Percentiles rank a stretch among this genome's conserved stretches.
These are phyloP conservation scores for Aspergillus sclerotiicarbonarius DNA, from an alignment of 495 filamentous ascomycete species.

Conservation along the genomic window DNA sequence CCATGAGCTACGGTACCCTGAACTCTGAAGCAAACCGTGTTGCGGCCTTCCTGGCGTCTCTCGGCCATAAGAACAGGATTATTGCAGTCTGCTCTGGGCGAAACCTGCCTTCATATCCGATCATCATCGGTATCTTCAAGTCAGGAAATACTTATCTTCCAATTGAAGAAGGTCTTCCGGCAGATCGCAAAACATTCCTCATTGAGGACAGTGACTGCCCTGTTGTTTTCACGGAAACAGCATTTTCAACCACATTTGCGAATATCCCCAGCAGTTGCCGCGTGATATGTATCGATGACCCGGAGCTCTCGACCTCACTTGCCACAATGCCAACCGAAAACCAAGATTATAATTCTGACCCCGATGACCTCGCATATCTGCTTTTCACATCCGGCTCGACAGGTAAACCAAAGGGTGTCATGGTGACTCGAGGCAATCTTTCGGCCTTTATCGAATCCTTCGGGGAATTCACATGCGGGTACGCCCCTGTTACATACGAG, in stretches of 20 bases:
- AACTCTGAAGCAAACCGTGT: conserved; percentile 39
- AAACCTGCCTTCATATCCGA: conserved; percentile 39
- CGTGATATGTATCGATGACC: conserved; percentile 31
- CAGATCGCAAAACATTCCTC: conserved; percentile 44
- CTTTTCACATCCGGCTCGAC: conserved; percentile 97
- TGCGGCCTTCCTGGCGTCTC: conserved; percentile 34
- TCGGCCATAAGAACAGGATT: conserved; percentile 31
- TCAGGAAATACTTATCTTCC: conserved; percentile 78
- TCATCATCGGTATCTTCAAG: conserved; percentile 45
- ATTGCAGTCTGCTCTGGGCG: conserved; percentile 47
- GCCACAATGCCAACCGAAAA: conserved; percentile 23
- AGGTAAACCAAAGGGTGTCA: conserved; percentile 95
- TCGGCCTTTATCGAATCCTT: conserved; percentile 43
- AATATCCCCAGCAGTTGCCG: conserved; percentile 23
- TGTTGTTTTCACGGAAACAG: conserved; percentile 29
- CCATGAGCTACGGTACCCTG: conserved; percentile 37
- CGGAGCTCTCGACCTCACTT: conserved; percentile 24
- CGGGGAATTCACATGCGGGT: conserved; percentile 27
- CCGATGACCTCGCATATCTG: conserved; percentile 91
- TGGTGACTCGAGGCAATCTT: conserved; percentile 56
- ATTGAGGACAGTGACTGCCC: conserved; percentile 35
- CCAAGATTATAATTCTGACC: conserved; percentile 39
- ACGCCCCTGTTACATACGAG: conserved; percentile 22
- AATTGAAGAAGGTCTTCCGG: conserved; percentile 44
- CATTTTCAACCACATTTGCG: conserved; percentile 22